Percentiles rank a stretch among this genome's conserved stretches.
These are phyloP conservation scores for Lasiosphaeris hirsuta DNA, from an alignment of 495 filamentous ascomycete species.

Conservation along the genomic window DNA sequence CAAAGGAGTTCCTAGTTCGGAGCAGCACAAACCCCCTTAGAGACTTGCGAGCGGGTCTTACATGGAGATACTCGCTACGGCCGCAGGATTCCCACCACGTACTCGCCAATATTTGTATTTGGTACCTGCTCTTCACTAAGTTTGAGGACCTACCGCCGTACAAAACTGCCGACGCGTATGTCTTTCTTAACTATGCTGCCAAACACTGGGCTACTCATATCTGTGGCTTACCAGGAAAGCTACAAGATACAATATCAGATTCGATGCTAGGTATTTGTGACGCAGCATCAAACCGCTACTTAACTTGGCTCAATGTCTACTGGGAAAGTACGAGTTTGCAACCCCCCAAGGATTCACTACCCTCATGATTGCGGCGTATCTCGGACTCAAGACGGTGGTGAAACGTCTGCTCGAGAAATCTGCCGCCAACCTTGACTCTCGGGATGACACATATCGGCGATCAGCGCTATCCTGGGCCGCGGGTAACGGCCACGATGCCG, in stretches of 20 bases:
- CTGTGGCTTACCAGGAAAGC: slow-evolving; percentile 1
- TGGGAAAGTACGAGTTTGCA: not conserved
- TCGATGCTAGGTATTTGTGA: not conserved
- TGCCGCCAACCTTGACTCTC: not conserved
- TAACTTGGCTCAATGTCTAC: slow-evolving; percentile 1
- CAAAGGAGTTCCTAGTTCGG: too few species aligned
- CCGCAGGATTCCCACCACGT: slow-evolving; percentile 26
- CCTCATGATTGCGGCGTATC: slow-evolving; percentile 3
- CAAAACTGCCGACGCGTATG: slow-evolving; percentile 2
- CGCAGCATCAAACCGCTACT: not conserved
- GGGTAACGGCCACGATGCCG: slow-evolving; percentile 19
- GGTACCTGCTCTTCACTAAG: slow-evolving; percentile 25
- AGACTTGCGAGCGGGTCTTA: not conserved
- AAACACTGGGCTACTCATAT: slow-evolving; percentile 33
- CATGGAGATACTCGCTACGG: slow-evolving; percentile 26
- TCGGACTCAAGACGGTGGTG: not conserved
- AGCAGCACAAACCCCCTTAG: too few species aligned
- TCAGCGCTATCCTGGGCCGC: slow-evolving; percentile 31
- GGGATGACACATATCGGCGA: slow-evolving; percentile 8
- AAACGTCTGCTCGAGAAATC: not conserved
- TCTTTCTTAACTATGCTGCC: slow-evolving; percentile 34
- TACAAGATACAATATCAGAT: not conserved
- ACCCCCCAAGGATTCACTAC: not conserved
- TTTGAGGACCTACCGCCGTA: slow-evolving; percentile 9
- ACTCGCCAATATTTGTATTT: slow-evolving; percentile 33